phyloP scores from a whole-genome alignment of 148 eudicot species.

The Rheum nobile region DNA sequence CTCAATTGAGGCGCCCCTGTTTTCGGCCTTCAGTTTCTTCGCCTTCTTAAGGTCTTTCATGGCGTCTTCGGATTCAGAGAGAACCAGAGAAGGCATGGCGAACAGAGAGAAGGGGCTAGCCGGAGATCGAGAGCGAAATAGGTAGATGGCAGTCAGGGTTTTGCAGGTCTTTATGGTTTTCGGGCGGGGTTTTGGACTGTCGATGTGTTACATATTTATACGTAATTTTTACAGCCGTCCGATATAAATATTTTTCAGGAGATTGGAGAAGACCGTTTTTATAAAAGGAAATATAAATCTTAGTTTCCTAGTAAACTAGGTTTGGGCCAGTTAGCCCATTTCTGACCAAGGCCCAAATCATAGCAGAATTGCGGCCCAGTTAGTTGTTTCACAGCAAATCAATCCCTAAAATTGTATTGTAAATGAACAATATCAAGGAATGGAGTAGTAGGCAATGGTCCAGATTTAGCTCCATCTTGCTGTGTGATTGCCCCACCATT shows the following conservation, averaged over 20 bases:
- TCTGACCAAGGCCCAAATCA: neutral
- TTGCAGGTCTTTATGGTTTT: neutral
- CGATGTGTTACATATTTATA: neutral
- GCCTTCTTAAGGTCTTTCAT: slow-evolving; percentile 16
- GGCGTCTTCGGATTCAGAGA: slow-evolving; percentile 17
- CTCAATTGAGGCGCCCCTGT: neutral
- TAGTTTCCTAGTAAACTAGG: neutral
- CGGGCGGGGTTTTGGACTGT: neutral
- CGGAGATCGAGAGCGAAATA: neutral
- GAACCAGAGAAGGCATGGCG: slow-evolving; percentile 35
- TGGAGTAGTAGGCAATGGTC: neutral
- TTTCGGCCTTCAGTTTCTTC: slow-evolving; percentile 15
- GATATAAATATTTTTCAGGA: neutral
- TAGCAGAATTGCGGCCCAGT: neutral
- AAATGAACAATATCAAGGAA: too few species aligned
- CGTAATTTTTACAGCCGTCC: neutral
- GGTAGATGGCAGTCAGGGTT: neutral
- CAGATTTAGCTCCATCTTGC: neutral
- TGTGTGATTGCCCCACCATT: neutral
- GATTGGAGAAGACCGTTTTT: too few species aligned
- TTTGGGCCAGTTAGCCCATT: neutral
- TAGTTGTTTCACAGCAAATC: too few species aligned
- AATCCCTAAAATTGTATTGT: too few species aligned
- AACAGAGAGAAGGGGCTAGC: neutral
- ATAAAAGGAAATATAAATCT: neutral